Evolutionary conservation across 257 asterid genomes (phyloP), one percentile per base, ranked within the genome.

Genomic region (Coffea canephora): DNA sequence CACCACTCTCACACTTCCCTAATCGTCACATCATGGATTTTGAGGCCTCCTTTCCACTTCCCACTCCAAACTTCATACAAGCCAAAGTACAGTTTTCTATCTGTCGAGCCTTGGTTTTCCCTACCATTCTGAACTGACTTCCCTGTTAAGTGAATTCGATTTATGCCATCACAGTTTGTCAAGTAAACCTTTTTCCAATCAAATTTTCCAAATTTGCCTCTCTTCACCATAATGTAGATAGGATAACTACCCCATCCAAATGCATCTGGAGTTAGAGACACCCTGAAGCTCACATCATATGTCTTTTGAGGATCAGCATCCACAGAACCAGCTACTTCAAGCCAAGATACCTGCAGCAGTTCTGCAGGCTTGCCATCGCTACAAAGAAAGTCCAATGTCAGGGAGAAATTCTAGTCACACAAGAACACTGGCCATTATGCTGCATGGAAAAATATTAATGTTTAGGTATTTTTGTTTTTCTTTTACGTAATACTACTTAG

Each of bases 1-100:
- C 75, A 15, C 13, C 41, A 4, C 6, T 55, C 34, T 59, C 1
- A 46, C 19, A 27, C 31, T 73, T 83, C 82, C 73, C 12, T 45
- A 16, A 87, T 48, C 43, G 27, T 79, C 21, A 82, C 89, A 41
- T 80, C 25, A 76, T 88, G 83, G 50, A 90, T 90, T 49, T 52
- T 78, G 80, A 90, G 90, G 12, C 93, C 93, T 11, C 93, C 93
- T 77, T 90, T 90, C 93, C 91, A 90, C 66, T 86, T 86, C 27
- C 91, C 93, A 77, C 88, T 85, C 93, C 90, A 90, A 21, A 88
- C 88, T 75, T 89, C 92, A 65, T 87, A 87, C 18, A 88, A 69
- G 6, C 89, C 88, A 50, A 88, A 85, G 68, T 80, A 80, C 12
- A 88, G n/a, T 66, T 67, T 83, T 0, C 15, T 1, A 59, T 31